A percentile compares a stretch with the other conserved stretches of the same genome.
phyloP scores from a whole-genome alignment of 306 rosid genomes.

The Vicia sativa region DNA sequence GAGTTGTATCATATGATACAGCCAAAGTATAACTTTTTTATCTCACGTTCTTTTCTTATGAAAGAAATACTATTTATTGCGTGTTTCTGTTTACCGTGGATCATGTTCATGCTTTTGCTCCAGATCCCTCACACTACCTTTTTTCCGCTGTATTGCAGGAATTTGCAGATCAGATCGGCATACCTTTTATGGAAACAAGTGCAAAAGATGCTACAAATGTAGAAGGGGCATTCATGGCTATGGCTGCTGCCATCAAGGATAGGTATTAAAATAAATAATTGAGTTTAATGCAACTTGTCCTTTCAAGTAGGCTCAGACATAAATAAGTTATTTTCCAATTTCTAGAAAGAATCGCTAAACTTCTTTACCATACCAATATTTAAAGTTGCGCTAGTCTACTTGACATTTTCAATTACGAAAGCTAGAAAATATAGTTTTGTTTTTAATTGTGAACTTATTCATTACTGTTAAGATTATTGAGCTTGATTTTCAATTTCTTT shows the following conservation, averaged over 20 bases:
- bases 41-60: conserved; percentile 18
- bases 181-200: conserved; percentile 63
- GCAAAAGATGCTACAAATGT: conserved; percentile 63
- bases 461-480: neutral
- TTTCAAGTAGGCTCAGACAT: conserved; percentile 5
- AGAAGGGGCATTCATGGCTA: conserved; percentile 63
- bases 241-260: conserved; percentile 57
- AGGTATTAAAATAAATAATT: conserved; percentile 36
- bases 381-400: neutral
- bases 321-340: neutral
- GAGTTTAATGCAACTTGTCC: conserved; percentile 10
- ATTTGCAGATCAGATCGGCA: conserved; percentile 57
- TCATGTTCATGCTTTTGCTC: conserved; percentile 20
- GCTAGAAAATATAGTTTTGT: neutral
- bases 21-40: conserved; percentile 48
- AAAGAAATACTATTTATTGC: conserved; percentile 9
- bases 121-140: conserved; percentile 11
- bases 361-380: neutral
- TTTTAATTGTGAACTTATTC: neutral
- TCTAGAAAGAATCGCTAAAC: neutral
- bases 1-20: conserved; percentile 57
- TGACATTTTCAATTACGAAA: neutral
- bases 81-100: conserved; percentile 2
- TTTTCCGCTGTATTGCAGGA: conserved; percentile 38
- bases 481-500: neutral